Percentiles rank a stretch among this genome's conserved stretches.
Evolutionary conservation across 139 green algal genomes (phyloP).

Genomic region (Dunaliella primolecta): DNA sequence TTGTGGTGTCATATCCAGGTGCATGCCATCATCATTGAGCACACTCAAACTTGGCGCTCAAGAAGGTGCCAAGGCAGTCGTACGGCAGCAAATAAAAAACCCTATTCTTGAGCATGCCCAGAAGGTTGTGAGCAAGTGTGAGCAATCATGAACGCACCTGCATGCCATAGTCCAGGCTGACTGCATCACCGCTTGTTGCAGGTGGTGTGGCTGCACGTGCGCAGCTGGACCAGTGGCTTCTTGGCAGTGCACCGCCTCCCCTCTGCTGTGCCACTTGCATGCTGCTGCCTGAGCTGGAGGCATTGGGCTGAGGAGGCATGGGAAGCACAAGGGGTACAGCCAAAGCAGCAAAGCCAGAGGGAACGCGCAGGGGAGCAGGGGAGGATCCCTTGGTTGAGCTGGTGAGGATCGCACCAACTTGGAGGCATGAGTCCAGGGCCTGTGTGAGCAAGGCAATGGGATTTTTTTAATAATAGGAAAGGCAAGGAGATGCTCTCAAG

Average conservation of each 20-base stretch:
- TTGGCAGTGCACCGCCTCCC: background rate
- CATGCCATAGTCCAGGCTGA: background rate
- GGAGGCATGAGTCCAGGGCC: slow-evolving; percentile 57
- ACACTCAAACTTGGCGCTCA: no score
- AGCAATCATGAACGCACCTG: background rate
- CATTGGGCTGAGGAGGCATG: background rate
- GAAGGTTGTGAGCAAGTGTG: no score
- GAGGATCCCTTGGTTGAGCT: background rate
- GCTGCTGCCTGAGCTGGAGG: background rate
- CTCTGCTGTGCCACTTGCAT: background rate
- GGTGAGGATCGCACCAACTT: slow-evolving; percentile 53
- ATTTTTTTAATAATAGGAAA: background rate
- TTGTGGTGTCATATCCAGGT: no score
- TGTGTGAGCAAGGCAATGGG: background rate
- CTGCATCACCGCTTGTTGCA: background rate
- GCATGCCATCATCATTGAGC: no score
- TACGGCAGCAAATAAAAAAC: no score
- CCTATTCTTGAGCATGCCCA: no score
- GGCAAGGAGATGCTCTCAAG: no score
- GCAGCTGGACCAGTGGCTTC: background rate
- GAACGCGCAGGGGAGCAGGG: slow-evolving; percentile 1
- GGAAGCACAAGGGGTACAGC: background rate
- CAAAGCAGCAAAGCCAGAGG: background rate
- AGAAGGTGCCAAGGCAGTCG: no score
- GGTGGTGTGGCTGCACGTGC: background rate